Evolutionary conservation across 129 eudicot species (phyloP).

Genomic region (Flaveria robusta): DNA sequence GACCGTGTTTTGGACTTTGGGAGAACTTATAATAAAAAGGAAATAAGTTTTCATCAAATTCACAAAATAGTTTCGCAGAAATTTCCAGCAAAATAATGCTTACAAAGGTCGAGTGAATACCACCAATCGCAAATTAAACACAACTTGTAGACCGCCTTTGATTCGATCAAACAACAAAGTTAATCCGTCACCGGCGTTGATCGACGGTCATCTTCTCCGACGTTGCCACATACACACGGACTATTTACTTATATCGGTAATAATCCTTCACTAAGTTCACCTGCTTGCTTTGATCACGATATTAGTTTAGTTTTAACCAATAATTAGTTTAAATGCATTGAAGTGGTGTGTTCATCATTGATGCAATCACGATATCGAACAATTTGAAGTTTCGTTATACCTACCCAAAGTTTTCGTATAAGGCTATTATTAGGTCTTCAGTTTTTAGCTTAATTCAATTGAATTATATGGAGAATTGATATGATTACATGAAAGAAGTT

Average conservation of each 20-base stretch:
- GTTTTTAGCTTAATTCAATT: neutral
- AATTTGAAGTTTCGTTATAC: slow-evolving; percentile 5
- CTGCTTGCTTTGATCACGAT: slow-evolving; percentile 6
- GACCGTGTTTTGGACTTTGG: slow-evolving; percentile 5
- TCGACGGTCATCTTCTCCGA: slow-evolving; percentile 21
- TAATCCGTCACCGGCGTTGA: slow-evolving; percentile 8
- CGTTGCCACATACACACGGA: slow-evolving; percentile 9
- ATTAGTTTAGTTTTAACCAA: slow-evolving; percentile 7
- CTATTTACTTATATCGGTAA: slow-evolving; percentile 24
- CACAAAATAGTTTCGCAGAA: neutral
- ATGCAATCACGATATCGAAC: slow-evolving; percentile 2
- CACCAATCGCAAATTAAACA: neutral
- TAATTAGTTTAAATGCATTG: neutral
- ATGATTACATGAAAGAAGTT: slow-evolving; percentile 2
- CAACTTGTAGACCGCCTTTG: slow-evolving; percentile 3
- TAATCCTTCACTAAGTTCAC: neutral
- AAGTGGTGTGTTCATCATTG: neutral
- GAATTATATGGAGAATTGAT: neutral
- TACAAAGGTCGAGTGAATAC: neutral
- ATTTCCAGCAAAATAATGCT: slow-evolving; percentile 16
- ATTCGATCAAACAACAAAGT: slow-evolving; percentile 8
- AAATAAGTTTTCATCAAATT: neutral
- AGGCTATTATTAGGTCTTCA: slow-evolving; percentile 9
- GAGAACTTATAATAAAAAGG: neutral
- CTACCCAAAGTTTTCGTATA: neutral